Evolutionary conservation across 148 eudicot genomes (phyloP), one percentile per base, ranked within the genome.

Genomic region (Bassia scoparia): DNA sequence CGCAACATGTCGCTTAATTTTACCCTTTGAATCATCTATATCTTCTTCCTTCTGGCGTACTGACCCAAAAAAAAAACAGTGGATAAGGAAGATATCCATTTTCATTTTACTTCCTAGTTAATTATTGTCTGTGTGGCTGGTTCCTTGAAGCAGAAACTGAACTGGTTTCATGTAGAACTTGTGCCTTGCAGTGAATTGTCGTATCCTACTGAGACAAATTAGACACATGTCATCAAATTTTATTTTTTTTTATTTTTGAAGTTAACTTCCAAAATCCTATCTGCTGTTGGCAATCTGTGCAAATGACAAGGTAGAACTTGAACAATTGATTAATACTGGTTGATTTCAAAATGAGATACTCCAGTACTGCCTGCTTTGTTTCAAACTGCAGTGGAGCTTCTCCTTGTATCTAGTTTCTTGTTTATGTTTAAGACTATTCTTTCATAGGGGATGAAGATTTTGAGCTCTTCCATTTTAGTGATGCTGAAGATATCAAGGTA

Each of bases 301-400:
- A 33, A 61, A 18, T 7, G 1, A 15, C 43, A 6, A 18, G 43
- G 23, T 11, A 33, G 31, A 61, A 61, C 24, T 60, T 31, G 64
- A 31, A 7, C 37, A 16, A 17, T 30, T 23, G 11, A 2, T 58
- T 58, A 33, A 26, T 33, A 30, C 46, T 43, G 16, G 62, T 59
- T 23, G 29, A 70, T 53, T 34, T 26, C 62, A 7, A 21, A 34
- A 68, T 49, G 14, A 49, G 58, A n/a, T 48, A 46, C 14, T 1
- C n/a, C n/a, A 68, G 37, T 70, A 9, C 35, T 55, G 50, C 50
- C 60, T 55, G 50, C 49, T 54, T 35, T 35, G 44, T n/a, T 68
- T 49, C 0, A 29, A 38, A 16, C 17, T 17, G 35, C 26, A 54
- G 29, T 54, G 59, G 56, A 53, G 58, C 17, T 53, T 38, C n/a